A percentile compares a stretch with the other conserved stretches of the same genome.
Conservation (phyloP, 83 land plant genomes). For the Picea abies region DNA sequence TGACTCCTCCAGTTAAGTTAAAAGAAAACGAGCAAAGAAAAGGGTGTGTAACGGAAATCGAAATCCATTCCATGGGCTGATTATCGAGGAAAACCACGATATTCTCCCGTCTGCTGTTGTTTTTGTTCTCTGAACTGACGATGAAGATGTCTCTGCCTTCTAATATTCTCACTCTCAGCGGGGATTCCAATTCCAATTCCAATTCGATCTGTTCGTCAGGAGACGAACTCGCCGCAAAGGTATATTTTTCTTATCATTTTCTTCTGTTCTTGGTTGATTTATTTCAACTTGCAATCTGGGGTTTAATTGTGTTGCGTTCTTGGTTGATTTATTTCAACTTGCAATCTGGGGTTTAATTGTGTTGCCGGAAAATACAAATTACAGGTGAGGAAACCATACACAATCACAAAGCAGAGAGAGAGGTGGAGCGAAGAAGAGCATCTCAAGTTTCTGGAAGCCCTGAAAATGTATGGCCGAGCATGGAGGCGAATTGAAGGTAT, state of each 20-base stretch:
- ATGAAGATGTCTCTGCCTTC: slow-evolving; percentile 2
- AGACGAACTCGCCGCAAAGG: slow-evolving; percentile 14
- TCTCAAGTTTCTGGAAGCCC: slow-evolving; percentile 62
- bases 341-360: background rate
- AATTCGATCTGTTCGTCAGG: background rate
- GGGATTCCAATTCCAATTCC: no score
- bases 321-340: background rate
- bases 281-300: background rate
- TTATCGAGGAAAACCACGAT: background rate
- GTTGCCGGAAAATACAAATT: background rate
- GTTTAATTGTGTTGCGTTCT: no score
- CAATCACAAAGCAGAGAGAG: slow-evolving; percentile 72
- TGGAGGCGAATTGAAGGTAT: slow-evolving; percentile 78
- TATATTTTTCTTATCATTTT: background rate
- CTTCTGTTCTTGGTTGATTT: background rate
- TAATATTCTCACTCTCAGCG: no score
- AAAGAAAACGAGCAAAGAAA: background rate
- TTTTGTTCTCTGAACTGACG: background rate
- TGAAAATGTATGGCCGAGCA: slow-evolving; percentile 72
- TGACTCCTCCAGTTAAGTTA: background rate
- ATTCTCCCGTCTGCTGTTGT: no score
- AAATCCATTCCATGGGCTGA: background rate
- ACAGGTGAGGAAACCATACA: slow-evolving; percentile 72
- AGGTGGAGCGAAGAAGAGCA: slow-evolving; percentile 79
- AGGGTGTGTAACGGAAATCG: background rate